Conservation (phyloP, 257 asterid species). For the Nicotiana tomentosiformis region DNA sequence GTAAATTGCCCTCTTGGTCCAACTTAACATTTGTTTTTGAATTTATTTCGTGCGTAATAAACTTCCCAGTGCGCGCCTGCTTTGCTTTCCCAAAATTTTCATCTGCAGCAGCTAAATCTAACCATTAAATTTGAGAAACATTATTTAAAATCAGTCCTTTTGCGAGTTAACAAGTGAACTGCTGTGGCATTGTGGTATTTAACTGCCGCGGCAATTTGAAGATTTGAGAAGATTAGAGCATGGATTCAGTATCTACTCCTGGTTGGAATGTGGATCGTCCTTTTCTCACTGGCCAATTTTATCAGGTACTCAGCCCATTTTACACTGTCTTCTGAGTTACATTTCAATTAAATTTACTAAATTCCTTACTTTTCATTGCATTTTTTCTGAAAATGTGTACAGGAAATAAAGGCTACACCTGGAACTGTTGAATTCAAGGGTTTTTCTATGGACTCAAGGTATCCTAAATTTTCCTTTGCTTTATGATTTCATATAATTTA, state of each 20-base stretch:
- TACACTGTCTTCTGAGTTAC: background rate
- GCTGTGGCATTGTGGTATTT: background rate
- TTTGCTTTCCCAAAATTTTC: too few relatives aligned
- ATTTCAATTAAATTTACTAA: background rate
- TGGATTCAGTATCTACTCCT: slow-evolving; percentile 65
- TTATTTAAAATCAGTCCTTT: background rate
- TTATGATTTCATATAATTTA: background rate
- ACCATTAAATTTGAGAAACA: too few relatives aligned
- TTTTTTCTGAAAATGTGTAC: slow-evolving; percentile 1
- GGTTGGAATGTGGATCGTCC: slow-evolving; percentile 78
- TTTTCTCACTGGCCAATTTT: slow-evolving; percentile 68
- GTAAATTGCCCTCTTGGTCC: too few relatives aligned
- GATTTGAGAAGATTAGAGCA: slow-evolving; percentile 9
- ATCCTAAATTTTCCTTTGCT: slow-evolving; percentile 7
- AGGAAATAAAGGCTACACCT: slow-evolving; percentile 45
- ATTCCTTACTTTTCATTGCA: background rate
- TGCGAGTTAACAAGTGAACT: background rate
- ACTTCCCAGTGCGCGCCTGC: too few relatives aligned
- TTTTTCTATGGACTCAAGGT: slow-evolving; percentile 40
- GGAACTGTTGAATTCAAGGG: slow-evolving; percentile 43
- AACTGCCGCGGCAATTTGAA: background rate
- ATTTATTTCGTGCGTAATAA: too few relatives aligned
- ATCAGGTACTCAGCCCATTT: slow-evolving; percentile 33
- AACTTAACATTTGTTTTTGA: too few relatives aligned
- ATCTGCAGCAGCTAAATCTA: too few relatives aligned